Base-by-base conservation (phyloP, 2,329 filamentous ascomycete species). In the Verticillium nonalfalfae region DNA sequence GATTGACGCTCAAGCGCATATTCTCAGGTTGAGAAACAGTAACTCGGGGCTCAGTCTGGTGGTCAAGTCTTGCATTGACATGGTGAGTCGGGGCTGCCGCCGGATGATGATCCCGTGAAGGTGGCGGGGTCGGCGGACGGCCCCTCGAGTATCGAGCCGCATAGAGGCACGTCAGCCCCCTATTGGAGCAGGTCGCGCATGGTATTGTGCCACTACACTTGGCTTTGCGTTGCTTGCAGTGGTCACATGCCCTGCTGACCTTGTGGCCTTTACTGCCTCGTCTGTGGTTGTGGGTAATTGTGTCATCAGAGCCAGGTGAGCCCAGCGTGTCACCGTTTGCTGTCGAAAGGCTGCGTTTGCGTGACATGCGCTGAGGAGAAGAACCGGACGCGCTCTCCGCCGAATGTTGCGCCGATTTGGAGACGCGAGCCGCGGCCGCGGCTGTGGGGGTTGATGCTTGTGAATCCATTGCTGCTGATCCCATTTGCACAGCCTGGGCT, bases 171-270 rank as follows among this genome's bases (percentile, higher is more conserved):
- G 56, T 55, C 21, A 66, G 57, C 0, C 68, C 68, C 52, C 69
- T 74, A 11, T 63, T 61, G 0, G 66, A 64, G 59, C 73, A 75
- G 57, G 71, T 73, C 10, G 65, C 65, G 58, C 73, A 75, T 1
- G 73, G 73, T 9, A 69, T 68, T 15, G 70, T 71, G 0, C 75
- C 75, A 9, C 68, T 74, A 63, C 75, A 77, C 66, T 71, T 73
- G 9, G 72, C 66, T 61, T 77, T 77, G 52, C 72, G 71, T n/a
- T 66, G 56, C 65, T 77, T 76, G 68, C 75, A 77, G 35, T 69
- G 67, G 61, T 77, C 75, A 60, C 75, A 77, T 6, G 75, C 75
- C n/a, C 73, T 66, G 61, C 68, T 74, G 58, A 74, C 72, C 64
- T 75, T 74, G 55, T 67, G 69, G 13, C 62, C 57, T 60, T 71